Base-by-base conservation (phyloP, 2,329 filamentous ascomycete species). In the Pseudocercospora ulei region DNA sequence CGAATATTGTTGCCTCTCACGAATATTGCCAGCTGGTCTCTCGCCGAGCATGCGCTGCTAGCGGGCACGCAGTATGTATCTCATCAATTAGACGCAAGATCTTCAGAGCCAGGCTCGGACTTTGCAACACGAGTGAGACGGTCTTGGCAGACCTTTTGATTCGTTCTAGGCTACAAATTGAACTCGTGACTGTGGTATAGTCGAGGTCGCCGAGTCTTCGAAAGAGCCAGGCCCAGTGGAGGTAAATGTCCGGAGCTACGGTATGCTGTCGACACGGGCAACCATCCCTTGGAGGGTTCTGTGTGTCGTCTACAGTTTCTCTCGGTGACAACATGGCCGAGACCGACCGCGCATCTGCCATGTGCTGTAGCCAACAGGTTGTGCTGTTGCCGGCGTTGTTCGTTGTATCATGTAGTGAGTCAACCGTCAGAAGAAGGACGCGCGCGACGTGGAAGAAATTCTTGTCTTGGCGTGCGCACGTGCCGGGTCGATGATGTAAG, bases 91-190 rank as follows among this genome's bases (percentile, higher is more conserved):
- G 83, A 88, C 82, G 81, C 83, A 86, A 80, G 75, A 72, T 76
- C 75, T 72, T 85, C 81, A 82, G 78, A 59, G 80, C 78, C 66
- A 65, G 63, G 76, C 78, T 82, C 72, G 63, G 73, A 82, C 70
- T 74, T 76, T 86, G 83, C 83, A 88, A 87, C 82, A 88, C 82
- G 80, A 84, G 76, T 78, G 81, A 85, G 83, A 77, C 39, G 71
- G 80, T 78, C 79, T 84, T 84, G 80, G 80, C 78, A 83, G 80
- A 78, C 80, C 72, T 71, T 77, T 78, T 66, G 71, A 72, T 67
- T 80, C 72, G 60, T 59, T 88, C 69, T 88, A 75, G 83, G 82
- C 82, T 67, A 65, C 81, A 76, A 77, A 77, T 87, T 88, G 83
- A 88, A 82, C 85, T 71, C 82, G 69, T 74, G 78, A 80, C 75